Evolutionary conservation across 345 rosid genomes (phyloP).

Genomic region (Gynandropsis gynandra): DNA sequence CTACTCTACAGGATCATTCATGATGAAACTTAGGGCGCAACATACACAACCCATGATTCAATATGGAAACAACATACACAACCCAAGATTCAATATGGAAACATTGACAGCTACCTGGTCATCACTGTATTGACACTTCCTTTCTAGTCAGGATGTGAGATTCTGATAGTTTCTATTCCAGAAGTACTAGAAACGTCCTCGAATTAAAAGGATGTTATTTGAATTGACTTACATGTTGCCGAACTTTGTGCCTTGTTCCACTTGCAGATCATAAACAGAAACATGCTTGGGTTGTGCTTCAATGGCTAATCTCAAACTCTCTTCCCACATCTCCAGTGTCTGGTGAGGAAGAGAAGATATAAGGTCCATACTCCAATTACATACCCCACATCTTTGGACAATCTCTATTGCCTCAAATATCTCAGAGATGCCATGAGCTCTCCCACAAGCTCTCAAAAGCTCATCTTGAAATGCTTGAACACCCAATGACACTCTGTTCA

Average conservation of each 20-base stretch:
- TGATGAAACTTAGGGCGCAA: no score
- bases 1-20: no score
- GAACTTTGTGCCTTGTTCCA: conserved; percentile 89
- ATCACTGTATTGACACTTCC: no score
- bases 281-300: conserved; percentile 62
- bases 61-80: no score
- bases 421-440: conserved; percentile 76
- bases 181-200: no score
- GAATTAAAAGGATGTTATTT: not conserved
- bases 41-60: no score
- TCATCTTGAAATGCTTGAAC: conserved; percentile 93
- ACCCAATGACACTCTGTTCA: conserved; percentile 90
- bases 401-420: conserved; percentile 73
- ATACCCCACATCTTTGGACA: conserved; percentile 51
- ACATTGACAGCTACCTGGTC: no score
- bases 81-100: no score
- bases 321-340: conserved; percentile 75
- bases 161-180: no score
- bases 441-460: conserved; percentile 76
- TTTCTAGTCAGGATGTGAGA: no score
- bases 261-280: conserved; percentile 96
- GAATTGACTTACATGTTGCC: conserved; percentile 50
- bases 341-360: conserved; percentile 92
- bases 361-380: conserved; percentile 92
- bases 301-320: conserved; percentile 55